Conservation (phyloP, 768 basidiomycete species). For the Trametes cingulata region DNA sequence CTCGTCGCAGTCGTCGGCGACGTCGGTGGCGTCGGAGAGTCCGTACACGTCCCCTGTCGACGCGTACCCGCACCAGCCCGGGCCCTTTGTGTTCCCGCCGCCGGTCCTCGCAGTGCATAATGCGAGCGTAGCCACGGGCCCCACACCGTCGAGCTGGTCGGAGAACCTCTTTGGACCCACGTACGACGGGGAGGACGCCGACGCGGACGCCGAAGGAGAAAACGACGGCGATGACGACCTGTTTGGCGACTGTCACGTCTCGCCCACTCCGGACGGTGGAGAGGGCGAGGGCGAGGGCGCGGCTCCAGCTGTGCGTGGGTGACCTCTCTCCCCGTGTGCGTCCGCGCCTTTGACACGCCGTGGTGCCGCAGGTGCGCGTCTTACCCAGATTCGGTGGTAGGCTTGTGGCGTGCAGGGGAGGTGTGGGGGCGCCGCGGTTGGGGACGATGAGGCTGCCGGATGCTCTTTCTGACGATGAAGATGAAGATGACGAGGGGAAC, state of each 20-base stretch:
- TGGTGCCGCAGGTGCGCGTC: not conserved
- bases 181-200: not conserved
- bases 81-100: not conserved
- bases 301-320: slow-evolving; percentile 8
- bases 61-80: not conserved
- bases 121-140: not conserved
- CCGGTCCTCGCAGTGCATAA: not conserved
- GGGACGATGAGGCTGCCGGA: not conserved
- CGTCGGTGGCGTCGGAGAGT: not conserved
- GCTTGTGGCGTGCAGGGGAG: not conserved
- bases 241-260: not conserved
- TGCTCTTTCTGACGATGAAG: not conserved
- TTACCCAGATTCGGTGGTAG: not conserved
- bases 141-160: slow-evolving; percentile 1
- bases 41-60: not conserved
- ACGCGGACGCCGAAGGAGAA: not conserved
- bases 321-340: not conserved
- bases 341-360: slow-evolving; percentile 1
- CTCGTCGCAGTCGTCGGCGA: not conserved
- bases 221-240: not conserved
- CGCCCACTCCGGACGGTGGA: not conserved
- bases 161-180: slow-evolving; percentile 18
- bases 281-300: not conserved
- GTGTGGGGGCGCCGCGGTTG: not conserved
- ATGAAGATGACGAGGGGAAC: not conserved